Evolutionary conservation across 2,329 filamentous ascomycete genomes (phyloP), one percentile per base, ranked within the genome.

Genomic region (Graphilbum fragrans): DNA sequence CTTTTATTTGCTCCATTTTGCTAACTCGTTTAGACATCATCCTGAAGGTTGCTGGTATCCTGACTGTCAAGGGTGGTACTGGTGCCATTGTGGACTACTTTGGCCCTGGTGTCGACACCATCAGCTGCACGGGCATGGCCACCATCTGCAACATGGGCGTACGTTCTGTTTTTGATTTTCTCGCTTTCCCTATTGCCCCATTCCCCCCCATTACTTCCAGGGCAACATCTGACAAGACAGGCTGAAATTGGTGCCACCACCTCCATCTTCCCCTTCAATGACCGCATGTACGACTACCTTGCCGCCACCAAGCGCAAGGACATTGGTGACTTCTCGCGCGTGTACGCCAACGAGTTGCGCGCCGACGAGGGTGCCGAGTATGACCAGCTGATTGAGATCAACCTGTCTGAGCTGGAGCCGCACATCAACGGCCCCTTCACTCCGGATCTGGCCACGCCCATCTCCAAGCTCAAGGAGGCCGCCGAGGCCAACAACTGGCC

Each of bases 341-440:
- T 70, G 31, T 96, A 95, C 62, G 82, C 86, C 53, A 72, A 85
- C 55, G 86, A 94, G 55, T 83, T 98, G 49, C 77, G 76, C 45
- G 81, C 85, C 59, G 92, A 98, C 53, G 72, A 93, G 66, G 86
- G 86, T 52, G 85, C 86, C 52, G 80, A 96, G 66, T 98, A 96
- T 64, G 92, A 98, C 64, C 76, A 96, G 67, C 65, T 95, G 52
- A 86, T 96, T 56, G 90, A 95, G 69, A 86, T 98, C 67, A 90
- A 98, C 72, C 77, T 98, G 42, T 82, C 77, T 45, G 84, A 90
- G 65, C 82, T 98, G 38, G 92, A 98, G 72, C 92, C 92, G 52
- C 86, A 96, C 63, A 87, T 98, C 71, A 98, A 98, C 72, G 92
- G 92, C 51, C 92, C 92, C 50, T 96, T 96, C 77, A 98, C 92